Conservation (phyloP, 768 basidiomycete species). For the Russula abietina region DNA sequence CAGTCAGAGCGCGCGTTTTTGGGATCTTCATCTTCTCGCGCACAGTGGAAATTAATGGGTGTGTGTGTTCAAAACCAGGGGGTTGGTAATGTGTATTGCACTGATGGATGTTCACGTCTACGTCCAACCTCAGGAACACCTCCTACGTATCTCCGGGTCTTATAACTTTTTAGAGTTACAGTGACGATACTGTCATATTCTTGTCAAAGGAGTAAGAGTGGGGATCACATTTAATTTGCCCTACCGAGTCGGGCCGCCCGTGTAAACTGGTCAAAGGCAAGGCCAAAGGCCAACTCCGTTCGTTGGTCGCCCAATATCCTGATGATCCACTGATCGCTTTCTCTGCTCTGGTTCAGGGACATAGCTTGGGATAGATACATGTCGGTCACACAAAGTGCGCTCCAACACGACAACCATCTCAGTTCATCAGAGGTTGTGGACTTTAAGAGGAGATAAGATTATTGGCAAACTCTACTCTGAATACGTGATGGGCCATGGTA, state of each 20-base stretch:
- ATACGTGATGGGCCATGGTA: neutral
- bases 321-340: neutral
- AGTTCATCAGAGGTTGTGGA: neutral
- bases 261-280: neutral
- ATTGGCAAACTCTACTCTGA: too few relatives aligned
- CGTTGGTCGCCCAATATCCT: too few relatives aligned
- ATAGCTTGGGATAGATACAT: neutral
- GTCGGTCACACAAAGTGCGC: neutral
- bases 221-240: neutral
- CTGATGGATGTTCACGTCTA: neutral
- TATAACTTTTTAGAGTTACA: neutral
- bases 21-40: too few relatives aligned
- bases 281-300: too few relatives aligned
- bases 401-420: neutral
- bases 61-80: neutral
- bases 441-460: neutral
- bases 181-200: neutral
- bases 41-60: conserved; percentile 13
- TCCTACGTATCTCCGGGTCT: conserved; percentile 13
- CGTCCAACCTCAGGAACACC: neutral
- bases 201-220: conserved; percentile 7
- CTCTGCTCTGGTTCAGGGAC: neutral
- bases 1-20: neutral
- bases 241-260: neutral
- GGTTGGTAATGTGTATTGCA: neutral